phyloP scores from a whole-genome alignment of 2,329 filamentous ascomycete species.

The Graphilbum fragrans region DNA sequence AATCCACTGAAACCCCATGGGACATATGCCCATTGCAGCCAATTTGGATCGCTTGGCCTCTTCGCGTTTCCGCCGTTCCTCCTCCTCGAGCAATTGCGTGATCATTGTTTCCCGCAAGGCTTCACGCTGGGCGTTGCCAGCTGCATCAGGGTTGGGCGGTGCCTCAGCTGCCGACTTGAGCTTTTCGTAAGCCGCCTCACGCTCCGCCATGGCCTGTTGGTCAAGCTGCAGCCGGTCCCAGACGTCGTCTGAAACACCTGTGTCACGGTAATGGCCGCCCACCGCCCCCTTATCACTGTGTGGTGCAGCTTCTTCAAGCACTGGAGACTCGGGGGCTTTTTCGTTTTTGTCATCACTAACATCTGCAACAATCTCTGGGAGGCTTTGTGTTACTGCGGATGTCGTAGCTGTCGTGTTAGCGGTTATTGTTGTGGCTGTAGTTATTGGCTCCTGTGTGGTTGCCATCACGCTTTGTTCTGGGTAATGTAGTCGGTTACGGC shows the following conservation, averaged over 20 bases:
- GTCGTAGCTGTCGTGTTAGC: background rate
- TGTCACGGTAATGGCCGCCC: slow-evolving; percentile 28
- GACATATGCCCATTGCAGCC: no score
- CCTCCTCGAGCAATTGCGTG: no score
- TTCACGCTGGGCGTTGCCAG: no score
- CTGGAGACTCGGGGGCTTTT: no score
- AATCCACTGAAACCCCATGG: no score
- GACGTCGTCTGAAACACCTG: slow-evolving; percentile 43
- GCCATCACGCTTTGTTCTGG: background rate
- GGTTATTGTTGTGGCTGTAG: background rate
- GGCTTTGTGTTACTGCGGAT: background rate
- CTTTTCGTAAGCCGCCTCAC: slow-evolving; percentile 22
- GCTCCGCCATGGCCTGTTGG: slow-evolving; percentile 22
- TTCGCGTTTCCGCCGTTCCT: no score
- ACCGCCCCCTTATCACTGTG: background rate
- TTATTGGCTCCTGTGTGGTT: background rate
- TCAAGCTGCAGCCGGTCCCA: slow-evolving; percentile 50
- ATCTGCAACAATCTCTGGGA: background rate
- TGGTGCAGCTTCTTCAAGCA: background rate
- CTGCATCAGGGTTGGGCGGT: no score
- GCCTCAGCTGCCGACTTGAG: no score
- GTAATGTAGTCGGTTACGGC: background rate
- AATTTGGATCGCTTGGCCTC: no score
- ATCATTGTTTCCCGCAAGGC: no score
- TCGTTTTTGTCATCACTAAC: no score